Evolutionary conservation across 2,329 filamentous ascomycete genomes (phyloP).

Genomic region (Leptodontidium sp.): DNA sequence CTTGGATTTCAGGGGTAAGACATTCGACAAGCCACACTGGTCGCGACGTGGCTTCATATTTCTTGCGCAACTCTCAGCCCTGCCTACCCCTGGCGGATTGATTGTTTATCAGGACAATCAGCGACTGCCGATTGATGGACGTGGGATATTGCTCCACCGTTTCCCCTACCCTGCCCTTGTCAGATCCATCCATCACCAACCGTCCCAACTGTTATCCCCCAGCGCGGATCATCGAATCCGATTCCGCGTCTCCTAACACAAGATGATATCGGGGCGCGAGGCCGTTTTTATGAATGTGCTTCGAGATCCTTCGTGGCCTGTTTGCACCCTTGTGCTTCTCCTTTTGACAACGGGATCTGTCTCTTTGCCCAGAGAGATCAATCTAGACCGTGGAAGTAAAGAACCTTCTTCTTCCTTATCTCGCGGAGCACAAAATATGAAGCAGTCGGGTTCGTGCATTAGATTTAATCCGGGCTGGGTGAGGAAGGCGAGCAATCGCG

Average conservation of each 20-base stretch:
- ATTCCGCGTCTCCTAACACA: slow-evolving; percentile 22
- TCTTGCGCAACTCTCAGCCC: slow-evolving; percentile 33
- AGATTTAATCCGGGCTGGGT: slow-evolving; percentile 1
- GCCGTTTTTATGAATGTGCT: slow-evolving; percentile 12
- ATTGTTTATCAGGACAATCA: slow-evolving; percentile 34
- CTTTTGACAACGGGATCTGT: not conserved
- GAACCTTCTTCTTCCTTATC: slow-evolving; percentile 9
- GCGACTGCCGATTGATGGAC: slow-evolving; percentile 29
- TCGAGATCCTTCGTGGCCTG: slow-evolving; percentile 1
- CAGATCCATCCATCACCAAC: slow-evolving; percentile 5
- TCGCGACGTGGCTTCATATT: slow-evolving; percentile 33
- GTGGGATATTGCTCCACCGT: slow-evolving; percentile 22
- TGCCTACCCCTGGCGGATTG: slow-evolving; percentile 14
- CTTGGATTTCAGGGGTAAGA: slow-evolving; percentile 30
- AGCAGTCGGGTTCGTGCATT: slow-evolving; percentile 12
- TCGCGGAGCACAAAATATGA: slow-evolving; percentile 3
- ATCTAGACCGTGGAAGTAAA: slow-evolving; percentile 1
- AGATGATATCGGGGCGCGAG: slow-evolving; percentile 18
- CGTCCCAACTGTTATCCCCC: slow-evolving; percentile 24
- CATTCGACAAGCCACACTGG: slow-evolving; percentile 29
- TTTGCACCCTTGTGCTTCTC: slow-evolving; percentile 8
- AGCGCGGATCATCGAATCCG: slow-evolving; percentile 32
- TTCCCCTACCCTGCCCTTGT: slow-evolving; percentile 14
- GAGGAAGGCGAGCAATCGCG: slow-evolving; percentile 12
- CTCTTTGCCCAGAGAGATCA: not conserved